Conservation (phyloP, 2,329 filamentous ascomycete species). For the Xylariaceae sp. region DNA sequence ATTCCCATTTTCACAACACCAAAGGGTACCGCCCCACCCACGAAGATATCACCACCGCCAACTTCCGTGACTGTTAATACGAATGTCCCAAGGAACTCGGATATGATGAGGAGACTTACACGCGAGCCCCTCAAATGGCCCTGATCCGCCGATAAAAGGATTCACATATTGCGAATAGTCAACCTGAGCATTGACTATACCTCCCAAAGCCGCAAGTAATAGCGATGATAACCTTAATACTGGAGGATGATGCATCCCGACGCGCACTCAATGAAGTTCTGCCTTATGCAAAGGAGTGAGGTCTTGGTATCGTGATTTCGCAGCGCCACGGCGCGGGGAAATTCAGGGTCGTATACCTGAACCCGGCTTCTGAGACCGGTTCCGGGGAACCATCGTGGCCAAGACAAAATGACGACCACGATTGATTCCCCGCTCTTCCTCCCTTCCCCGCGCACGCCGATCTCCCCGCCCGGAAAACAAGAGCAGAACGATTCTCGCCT, state of each 20-base stretch:
- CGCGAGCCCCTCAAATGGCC: slow-evolving; percentile 11
- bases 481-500: background rate
- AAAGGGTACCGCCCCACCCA: slow-evolving; percentile 39
- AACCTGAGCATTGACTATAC: background rate
- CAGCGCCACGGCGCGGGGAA: background rate
- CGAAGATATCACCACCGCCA: slow-evolving; percentile 40
- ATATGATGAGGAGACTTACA: slow-evolving; percentile 1
- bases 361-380: background rate
- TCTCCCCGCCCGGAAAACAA: background rate
- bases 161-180: slow-evolving; percentile 39
- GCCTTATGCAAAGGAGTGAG: too few species aligned
- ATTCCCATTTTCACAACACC: slow-evolving; percentile 42
- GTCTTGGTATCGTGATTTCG: background rate
- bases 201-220: background rate
- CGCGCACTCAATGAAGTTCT: background rate
- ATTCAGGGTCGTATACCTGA: background rate
- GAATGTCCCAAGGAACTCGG: background rate
- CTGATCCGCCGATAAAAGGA: slow-evolving; percentile 39
- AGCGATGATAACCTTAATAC: background rate
- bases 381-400: background rate
- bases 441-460: too few species aligned
- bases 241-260: background rate
- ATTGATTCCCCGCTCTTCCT: background rate
- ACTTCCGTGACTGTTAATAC: slow-evolving; percentile 25
- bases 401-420: background rate